These are phyloP conservation scores for Solanum piurae DNA, from an alignment of 257 asterid genomes.

Conservation along the genomic window DNA sequence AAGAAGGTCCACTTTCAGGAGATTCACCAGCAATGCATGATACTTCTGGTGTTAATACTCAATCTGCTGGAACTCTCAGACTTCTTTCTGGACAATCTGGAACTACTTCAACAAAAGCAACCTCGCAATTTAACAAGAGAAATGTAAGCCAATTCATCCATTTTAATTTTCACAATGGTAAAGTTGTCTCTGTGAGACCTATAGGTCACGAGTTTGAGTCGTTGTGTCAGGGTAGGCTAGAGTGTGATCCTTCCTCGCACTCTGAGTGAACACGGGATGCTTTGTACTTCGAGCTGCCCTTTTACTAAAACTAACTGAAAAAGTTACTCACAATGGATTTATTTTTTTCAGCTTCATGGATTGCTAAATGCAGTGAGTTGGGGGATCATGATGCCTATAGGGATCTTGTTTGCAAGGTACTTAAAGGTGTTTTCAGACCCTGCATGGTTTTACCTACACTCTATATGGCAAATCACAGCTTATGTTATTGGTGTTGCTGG, in stretches of 20 bases:
- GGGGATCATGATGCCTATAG: conserved; percentile 76
- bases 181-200: not conserved
- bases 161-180: not conserved
- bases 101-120: conserved; percentile 12
- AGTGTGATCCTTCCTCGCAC: not conserved
- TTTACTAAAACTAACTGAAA: not conserved
- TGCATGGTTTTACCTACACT: conserved; percentile 84
- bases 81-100: conserved; percentile 52
- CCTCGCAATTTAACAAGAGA: conserved; percentile 17
- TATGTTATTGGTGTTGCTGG: conserved; percentile 84
- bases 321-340: not conserved
- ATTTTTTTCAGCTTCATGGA: conserved; percentile 56
- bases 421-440: conserved; percentile 76
- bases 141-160: conserved; percentile 19
- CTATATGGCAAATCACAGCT: conserved; percentile 53
- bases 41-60: conserved; percentile 44
- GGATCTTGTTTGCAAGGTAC: conserved; percentile 68
- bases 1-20: conserved; percentile 71
- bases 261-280: not conserved
- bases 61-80: conserved; percentile 41
- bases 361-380: conserved; percentile 67
- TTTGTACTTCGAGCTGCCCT: not conserved
- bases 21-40: conserved; percentile 48
- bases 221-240: not conserved
- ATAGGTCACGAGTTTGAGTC: not conserved